Conservation (phyloP, 1,284 basidiomycete species). For the Puccinia polysora region DNA sequence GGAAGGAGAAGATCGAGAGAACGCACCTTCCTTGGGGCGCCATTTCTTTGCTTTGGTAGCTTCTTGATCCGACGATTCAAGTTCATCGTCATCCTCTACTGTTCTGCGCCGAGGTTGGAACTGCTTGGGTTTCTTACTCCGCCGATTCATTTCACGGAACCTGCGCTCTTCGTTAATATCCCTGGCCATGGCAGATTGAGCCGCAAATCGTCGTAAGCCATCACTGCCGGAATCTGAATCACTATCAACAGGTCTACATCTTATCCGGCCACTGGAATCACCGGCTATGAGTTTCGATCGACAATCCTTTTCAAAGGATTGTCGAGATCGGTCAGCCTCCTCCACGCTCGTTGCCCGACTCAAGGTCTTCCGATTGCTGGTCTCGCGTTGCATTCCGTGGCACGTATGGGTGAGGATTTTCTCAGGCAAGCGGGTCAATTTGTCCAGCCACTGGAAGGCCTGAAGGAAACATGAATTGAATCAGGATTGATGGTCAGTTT, state of each 20-base stretch:
- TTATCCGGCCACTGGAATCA: conserved; percentile 2
- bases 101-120: conserved; percentile 14
- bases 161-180: conserved; percentile 13
- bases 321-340: no score
- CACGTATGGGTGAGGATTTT: no score
- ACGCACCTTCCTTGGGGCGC: conserved; percentile 24
- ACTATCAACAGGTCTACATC: conserved; percentile 9
- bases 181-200: neutral
- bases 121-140: conserved; percentile 5
- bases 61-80: conserved; percentile 12
- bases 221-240: conserved; percentile 14
- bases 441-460: no score
- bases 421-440: no score
- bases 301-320: no score
- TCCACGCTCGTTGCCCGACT: no score
- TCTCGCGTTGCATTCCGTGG: no score
- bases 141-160: conserved; percentile 17
- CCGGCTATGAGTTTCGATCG: no score
- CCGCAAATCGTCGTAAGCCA: neutral
- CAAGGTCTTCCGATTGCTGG: no score
- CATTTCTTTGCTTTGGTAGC: conserved; percentile 23
- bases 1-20: neutral
- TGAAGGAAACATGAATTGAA: no score
- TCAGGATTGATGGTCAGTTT: no score
- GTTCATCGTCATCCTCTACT: conserved; percentile 16